Conservation (phyloP, 1,139 yeast species). For the Yamadazyma aaseri region DNA sequence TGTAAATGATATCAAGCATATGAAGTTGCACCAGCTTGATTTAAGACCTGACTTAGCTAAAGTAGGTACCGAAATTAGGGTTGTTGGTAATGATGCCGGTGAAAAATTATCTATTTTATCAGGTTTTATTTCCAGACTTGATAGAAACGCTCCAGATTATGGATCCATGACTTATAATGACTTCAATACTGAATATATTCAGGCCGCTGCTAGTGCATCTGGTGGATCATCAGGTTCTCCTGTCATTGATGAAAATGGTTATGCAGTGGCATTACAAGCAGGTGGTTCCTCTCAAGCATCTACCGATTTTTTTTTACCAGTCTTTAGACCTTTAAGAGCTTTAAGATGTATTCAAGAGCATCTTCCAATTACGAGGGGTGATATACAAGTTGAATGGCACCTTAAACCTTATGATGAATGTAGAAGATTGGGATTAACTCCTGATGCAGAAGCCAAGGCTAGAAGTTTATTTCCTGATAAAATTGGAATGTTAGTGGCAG, state of each 20-base stretch:
- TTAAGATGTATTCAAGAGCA: slow-evolving; percentile 64
- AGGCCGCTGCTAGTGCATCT: slow-evolving; percentile 94
- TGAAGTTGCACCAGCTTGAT: slow-evolving; percentile 64
- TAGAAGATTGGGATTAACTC: slow-evolving; percentile 76
- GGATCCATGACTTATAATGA: slow-evolving; percentile 90
- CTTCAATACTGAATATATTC: slow-evolving; percentile 93
- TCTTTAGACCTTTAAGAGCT: slow-evolving; percentile 80
- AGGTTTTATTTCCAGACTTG: slow-evolving; percentile 87
- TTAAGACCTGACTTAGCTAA: slow-evolving; percentile 79
- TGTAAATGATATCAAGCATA: slow-evolving; percentile 68
- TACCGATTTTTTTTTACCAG: slow-evolving; percentile 88
- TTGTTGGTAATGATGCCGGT: slow-evolving; percentile 96
- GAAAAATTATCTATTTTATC: slow-evolving; percentile 86
- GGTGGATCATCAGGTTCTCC: slow-evolving; percentile 98
- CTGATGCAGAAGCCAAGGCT: slow-evolving; percentile 70
- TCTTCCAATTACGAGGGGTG: slow-evolving; percentile 67
- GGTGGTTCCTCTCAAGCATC: slow-evolving; percentile 93
- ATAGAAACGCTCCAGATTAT: slow-evolving; percentile 93
- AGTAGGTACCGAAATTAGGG: slow-evolving; percentile 90
- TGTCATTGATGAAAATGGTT: slow-evolving; percentile 83
- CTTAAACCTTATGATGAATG: slow-evolving; percentile 89
- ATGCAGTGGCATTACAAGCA: slow-evolving; percentile 90
- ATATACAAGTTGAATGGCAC: slow-evolving; percentile 89
- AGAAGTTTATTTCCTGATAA: slow-evolving; percentile 69
- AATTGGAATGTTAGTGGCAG: slow-evolving; percentile 84